Conservation (phyloP, 1,284 basidiomycete species). For the Tylopilus orsonianus region DNA sequence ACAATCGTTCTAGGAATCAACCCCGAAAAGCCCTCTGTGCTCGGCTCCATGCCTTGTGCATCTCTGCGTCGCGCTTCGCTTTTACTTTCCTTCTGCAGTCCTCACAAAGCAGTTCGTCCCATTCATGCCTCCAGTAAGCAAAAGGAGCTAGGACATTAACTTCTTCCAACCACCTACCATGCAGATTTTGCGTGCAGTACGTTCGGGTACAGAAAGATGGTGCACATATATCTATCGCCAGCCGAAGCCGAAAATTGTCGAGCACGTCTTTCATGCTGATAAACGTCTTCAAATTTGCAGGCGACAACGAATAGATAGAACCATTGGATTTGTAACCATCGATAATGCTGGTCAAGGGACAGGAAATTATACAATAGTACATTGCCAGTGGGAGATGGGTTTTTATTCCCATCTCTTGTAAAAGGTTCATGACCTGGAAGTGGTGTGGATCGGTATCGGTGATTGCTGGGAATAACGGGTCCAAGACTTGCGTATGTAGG, state of each 20-base stretch:
- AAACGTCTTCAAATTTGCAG: constrained; percentile 9
- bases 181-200: accelerated
- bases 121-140: neutral
- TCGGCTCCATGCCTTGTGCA: neutral
- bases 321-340: constrained; percentile 12
- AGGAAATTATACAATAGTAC: constrained; percentile 4
- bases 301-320: constrained; percentile 3
- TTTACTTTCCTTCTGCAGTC: neutral
- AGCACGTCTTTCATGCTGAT: constrained; percentile 10
- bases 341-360: constrained; percentile 1
- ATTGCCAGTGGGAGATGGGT: constrained; percentile 12
- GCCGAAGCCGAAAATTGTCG: neutral
- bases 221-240: neutral
- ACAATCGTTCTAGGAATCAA: constrained; percentile 8
- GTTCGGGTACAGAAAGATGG: neutral
- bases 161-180: neutral
- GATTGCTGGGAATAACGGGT: constrained; percentile 3
- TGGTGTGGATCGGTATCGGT: constrained; percentile 7
- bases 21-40: constrained; percentile 1
- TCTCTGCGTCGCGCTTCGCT: neutral
- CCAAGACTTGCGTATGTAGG: too few species aligned
- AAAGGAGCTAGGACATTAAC: neutral
- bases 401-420: constrained; percentile 8
- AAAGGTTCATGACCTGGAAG: constrained; percentile 19
- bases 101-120: constrained; percentile 6